phyloP scores from a whole-genome alignment of 805 yeast genomes.

The Candida pini region DNA sequence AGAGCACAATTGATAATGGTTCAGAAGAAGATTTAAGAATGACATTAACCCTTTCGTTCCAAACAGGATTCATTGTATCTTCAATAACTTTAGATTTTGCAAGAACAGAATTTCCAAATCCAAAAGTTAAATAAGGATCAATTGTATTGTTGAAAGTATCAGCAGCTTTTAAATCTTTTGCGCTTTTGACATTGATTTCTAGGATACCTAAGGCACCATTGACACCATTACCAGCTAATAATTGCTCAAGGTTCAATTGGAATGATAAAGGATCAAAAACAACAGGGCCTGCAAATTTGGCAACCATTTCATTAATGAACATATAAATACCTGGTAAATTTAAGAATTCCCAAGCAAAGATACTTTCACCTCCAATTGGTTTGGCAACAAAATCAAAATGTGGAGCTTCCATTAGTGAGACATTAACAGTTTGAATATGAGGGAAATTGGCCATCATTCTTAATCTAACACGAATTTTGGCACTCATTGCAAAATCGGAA shows the following conservation, averaged over 20 bases:
- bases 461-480: conserved; percentile 71
- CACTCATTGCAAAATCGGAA: conserved; percentile 72
- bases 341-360: conserved; percentile 83
- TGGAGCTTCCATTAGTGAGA: conserved; percentile 82
- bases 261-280: conserved; percentile 85
- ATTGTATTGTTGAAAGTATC: conserved; percentile 70
- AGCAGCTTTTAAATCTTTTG: conserved; percentile 63
- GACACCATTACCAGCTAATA: conserved; percentile 74
- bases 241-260: conserved; percentile 87
- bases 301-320: conserved; percentile 78
- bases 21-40: conserved; percentile 74
- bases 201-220: conserved; percentile 85
- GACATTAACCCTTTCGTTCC: conserved; percentile 75
- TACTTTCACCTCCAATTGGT: conserved; percentile 69
- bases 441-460: conserved; percentile 91
- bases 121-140: conserved; percentile 83
- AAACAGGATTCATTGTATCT: conserved; percentile 67
- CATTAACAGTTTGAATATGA: conserved; percentile 84
- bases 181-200: conserved; percentile 60
- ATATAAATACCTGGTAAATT: conserved; percentile 82
- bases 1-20: conserved; percentile 65
- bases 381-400: conserved; percentile 78
- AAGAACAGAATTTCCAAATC: conserved; percentile 50
- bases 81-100: conserved; percentile 65
- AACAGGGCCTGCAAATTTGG: conserved; percentile 84